Evolutionary conservation across 257 asterid genomes (phyloP).

Genomic region (Eustoma russellianum): DNA sequence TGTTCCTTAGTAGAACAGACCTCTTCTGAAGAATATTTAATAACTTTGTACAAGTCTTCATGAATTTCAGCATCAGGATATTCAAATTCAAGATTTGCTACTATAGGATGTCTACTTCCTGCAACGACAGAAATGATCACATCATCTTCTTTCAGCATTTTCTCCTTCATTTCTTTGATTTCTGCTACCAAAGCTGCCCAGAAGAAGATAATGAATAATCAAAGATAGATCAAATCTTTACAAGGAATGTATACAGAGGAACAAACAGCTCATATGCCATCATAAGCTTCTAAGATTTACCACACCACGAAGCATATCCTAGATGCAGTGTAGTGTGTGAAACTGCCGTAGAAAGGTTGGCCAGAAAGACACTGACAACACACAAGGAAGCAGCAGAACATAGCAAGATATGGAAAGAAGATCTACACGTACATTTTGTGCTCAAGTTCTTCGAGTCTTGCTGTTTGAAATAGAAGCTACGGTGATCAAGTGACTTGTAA

Average conservation of each 20-base stretch:
- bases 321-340: too few species aligned
- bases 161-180: slow-evolving; percentile 88
- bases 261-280: slow-evolving; percentile 2
- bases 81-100: slow-evolving; percentile 71
- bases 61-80: slow-evolving; percentile 69
- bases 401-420: neutral
- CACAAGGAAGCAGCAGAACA: neutral
- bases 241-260: neutral
- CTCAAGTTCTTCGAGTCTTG: slow-evolving; percentile 94
- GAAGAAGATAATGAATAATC: slow-evolving; percentile 7
- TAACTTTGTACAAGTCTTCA: slow-evolving; percentile 73
- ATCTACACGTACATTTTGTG: slow-evolving; percentile 69
- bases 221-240: too few species aligned
- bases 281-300: neutral
- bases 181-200: slow-evolving; percentile 70
- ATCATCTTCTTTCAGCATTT: slow-evolving; percentile 69
- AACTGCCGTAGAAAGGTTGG: too few species aligned
- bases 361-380: neutral
- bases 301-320: too few species aligned
- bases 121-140: slow-evolving; percentile 63
- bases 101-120: slow-evolving; percentile 66
- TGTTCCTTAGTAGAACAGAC: slow-evolving; percentile 93
- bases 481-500: slow-evolving; percentile 95
- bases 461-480: slow-evolving; percentile 97
- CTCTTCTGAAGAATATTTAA: slow-evolving; percentile 87